phyloP scores from a whole-genome alignment of 371 early-diverging fungal genomes.

The Choanephora cucurbitarum region DNA sequence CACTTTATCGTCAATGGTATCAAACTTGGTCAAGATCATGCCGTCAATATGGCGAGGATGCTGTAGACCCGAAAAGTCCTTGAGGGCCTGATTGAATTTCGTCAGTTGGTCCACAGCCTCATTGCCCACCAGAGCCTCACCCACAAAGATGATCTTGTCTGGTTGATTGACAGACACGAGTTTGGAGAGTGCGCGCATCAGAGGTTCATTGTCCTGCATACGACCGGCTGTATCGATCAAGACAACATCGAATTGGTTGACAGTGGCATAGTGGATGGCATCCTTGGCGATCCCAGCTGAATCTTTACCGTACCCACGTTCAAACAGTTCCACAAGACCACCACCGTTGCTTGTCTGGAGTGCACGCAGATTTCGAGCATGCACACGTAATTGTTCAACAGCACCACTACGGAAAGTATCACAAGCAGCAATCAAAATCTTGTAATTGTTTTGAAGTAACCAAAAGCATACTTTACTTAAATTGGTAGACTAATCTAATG shows the following conservation, averaged over 20 bases:
- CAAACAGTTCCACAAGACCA: constrained; percentile 88
- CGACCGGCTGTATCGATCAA: constrained; percentile 99
- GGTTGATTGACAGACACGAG: constrained; percentile 94
- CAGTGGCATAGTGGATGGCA: constrained; percentile 80
- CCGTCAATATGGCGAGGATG: constrained; percentile 94
- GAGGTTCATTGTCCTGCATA: constrained; percentile 98
- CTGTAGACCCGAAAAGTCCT: constrained; percentile 81
- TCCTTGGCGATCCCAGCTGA: constrained; percentile 98
- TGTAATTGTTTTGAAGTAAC: constrained; percentile 92
- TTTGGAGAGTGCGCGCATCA: constrained; percentile 97
- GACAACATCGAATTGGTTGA: constrained; percentile 92
- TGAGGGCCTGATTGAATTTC: constrained; percentile 97
- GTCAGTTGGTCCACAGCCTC: constrained; percentile 98
- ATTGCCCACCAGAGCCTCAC: constrained; percentile 99
- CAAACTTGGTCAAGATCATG: constrained; percentile 98
- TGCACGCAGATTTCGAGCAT: constrained; percentile 86
- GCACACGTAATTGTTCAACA: constrained; percentile 97
- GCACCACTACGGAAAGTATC: constrained; percentile 99
- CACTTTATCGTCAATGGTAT: constrained; percentile 99
- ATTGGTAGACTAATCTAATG: constrained; percentile 96
- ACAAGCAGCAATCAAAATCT: constrained; percentile 97
- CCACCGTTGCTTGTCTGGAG: constrained; percentile 71
- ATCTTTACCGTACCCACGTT: constrained; percentile 99
- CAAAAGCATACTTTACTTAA: constrained; percentile 98
- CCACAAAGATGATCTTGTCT: constrained; percentile 99